Conservation (phyloP, 495 filamentous ascomycete genomes). For the Xylaria intraflava region DNA sequence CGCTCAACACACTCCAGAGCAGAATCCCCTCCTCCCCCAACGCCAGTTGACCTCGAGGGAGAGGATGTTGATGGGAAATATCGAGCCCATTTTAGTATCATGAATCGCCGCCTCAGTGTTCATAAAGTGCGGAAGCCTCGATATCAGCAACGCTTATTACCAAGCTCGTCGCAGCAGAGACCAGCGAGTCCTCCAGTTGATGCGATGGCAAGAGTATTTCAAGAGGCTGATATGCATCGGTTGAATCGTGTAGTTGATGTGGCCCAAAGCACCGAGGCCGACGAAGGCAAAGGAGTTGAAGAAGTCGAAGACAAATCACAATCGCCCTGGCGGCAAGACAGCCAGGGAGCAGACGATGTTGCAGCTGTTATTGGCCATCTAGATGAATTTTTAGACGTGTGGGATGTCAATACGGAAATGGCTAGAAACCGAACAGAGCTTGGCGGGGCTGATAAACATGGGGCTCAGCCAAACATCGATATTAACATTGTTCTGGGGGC, state of each 20-base stretch:
- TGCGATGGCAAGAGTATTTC: slow-evolving; percentile 39
- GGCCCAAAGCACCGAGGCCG: neutral
- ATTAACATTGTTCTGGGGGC: neutral
- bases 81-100: slow-evolving; percentile 33
- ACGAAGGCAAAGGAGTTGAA: neutral
- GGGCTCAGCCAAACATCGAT: neutral
- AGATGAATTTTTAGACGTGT: slow-evolving; percentile 34
- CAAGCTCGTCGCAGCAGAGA: slow-evolving; percentile 34
- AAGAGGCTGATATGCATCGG: slow-evolving; percentile 19
- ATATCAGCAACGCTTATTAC: slow-evolving; percentile 24
- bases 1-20: slow-evolving; percentile 7
- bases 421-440: slow-evolving; percentile 12
- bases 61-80: slow-evolving; percentile 17
- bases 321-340: slow-evolving; percentile 19
- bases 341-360: slow-evolving; percentile 32
- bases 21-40: slow-evolving; percentile 21
- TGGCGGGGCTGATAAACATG: neutral
- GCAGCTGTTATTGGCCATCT: slow-evolving; percentile 36
- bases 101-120: slow-evolving; percentile 21
- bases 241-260: neutral
- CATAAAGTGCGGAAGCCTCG: slow-evolving; percentile 1
- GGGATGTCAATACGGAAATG: slow-evolving; percentile 37
- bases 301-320: slow-evolving; percentile 6
- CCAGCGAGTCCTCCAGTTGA: slow-evolving; percentile 30
- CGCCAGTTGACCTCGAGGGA: slow-evolving; percentile 5